Conservation (phyloP, 2,329 filamentous ascomycete genomes). For the Aspergillus melleus region DNA sequence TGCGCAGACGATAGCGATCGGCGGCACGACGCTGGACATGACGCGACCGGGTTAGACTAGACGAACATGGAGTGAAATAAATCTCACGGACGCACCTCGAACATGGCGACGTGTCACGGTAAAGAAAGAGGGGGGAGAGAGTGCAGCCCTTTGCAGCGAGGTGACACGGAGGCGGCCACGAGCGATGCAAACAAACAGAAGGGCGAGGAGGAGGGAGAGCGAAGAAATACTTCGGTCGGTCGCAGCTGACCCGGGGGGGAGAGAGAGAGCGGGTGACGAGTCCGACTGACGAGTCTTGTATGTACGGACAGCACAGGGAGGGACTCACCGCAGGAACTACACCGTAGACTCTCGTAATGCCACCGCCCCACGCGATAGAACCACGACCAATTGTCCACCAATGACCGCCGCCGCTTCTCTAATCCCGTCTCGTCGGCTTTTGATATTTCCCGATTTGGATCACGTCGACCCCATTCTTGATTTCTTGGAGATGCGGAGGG, state of each 20-base stretch:
- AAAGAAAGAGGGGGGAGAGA: too few relatives aligned
- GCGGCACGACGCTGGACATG: constrained; percentile 60
- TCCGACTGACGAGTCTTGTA: too few relatives aligned
- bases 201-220: background rate
- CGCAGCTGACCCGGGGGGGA: too few relatives aligned
- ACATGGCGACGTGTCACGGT: constrained; percentile 21
- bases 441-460: background rate
- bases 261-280: too few relatives aligned
- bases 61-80: background rate
- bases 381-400: background rate
- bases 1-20: constrained; percentile 73
- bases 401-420: background rate
- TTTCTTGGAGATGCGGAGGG: too few relatives aligned
- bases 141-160: background rate
- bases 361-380: too few relatives aligned
- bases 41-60: background rate
- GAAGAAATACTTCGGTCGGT: background rate
- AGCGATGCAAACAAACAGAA: background rate
- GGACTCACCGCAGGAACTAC: too few relatives aligned
- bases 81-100: constrained; percentile 24
- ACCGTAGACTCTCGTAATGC: too few relatives aligned
- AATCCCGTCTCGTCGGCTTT: background rate
- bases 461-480: background rate
- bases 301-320: too few relatives aligned
- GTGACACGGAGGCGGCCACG: background rate